Conservation (phyloP, 768 basidiomycete species). For the Psilocybe subaeruginosa region DNA sequence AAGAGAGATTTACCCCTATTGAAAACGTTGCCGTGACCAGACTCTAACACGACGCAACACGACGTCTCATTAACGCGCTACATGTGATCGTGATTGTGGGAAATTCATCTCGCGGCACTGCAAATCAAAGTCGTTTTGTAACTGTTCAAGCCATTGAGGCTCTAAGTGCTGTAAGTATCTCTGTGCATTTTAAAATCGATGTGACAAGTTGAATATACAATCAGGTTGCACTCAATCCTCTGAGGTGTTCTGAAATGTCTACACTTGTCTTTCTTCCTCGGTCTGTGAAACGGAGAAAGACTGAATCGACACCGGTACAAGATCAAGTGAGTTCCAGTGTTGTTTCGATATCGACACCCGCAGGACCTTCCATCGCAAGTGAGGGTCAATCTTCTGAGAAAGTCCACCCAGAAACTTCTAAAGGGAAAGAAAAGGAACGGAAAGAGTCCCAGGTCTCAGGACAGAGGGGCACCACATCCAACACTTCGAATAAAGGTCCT, state of each 20-base stretch:
- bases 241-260: constrained; percentile 13
- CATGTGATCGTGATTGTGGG: not conserved
- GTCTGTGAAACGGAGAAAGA: constrained; percentile 23
- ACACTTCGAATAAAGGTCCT: not conserved
- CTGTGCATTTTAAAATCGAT: too few relatives aligned
- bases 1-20: too few relatives aligned
- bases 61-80: not conserved
- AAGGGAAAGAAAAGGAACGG: constrained; percentile 8
- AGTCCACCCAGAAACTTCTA: constrained; percentile 1
- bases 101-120: too few relatives aligned
- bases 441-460: not conserved
- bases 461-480: not conserved
- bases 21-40: too few relatives aligned
- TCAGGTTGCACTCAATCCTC: not conserved
- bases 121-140: too few relatives aligned
- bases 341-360: constrained; percentile 1
- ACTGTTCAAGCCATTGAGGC: too few relatives aligned
- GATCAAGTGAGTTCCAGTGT: constrained; percentile 15
- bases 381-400: constrained; percentile 4
- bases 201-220: not conserved
- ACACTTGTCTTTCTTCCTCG: constrained; percentile 30
- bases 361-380: constrained; percentile 15
- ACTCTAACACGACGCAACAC: not conserved
- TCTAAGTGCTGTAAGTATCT: too few relatives aligned
- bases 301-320: constrained; percentile 1